A percentile compares a stretch with the other conserved stretches of the same genome.
Conservation (phyloP, 441 rosid genomes). For the Biscutella laevigata region DNA sequence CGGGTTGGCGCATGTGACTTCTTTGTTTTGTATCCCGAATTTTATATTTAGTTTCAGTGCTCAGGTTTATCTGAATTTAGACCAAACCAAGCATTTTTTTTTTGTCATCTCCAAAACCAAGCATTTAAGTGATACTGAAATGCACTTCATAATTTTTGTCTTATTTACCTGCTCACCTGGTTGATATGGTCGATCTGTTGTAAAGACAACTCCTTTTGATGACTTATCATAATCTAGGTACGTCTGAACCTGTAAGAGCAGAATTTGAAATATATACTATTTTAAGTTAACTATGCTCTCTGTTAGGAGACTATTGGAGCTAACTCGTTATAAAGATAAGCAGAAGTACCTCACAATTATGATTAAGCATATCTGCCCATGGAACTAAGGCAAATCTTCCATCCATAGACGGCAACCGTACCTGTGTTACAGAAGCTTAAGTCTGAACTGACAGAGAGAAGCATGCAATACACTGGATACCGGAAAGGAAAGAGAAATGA, state of each 20-base stretch:
- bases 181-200: constrained; percentile 77
- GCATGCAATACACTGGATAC: background rate
- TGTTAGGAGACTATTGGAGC: background rate
- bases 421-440: constrained; percentile 36
- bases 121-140: constrained; percentile 5
- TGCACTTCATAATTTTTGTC: background rate
- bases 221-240: constrained; percentile 89
- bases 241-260: constrained; percentile 60
- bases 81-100: background rate
- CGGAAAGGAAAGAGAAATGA: background rate
- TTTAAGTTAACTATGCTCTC: constrained; percentile 2
- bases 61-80: background rate
- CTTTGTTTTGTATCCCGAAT: background rate
- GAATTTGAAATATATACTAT: constrained; percentile 10
- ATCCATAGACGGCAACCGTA: constrained; percentile 87
- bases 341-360: constrained; percentile 71
- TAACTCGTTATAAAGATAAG: background rate
- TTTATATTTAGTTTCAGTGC: background rate
- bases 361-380: constrained; percentile 99
- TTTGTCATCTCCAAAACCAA: too few species aligned
- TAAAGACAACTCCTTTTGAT: constrained; percentile 69
- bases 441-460: constrained; percentile 2
- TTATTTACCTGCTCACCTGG: constrained; percentile 95
- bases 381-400: constrained; percentile 94
- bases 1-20: too few species aligned